These are phyloP conservation scores for Hortaea sp. DNA, from an alignment of 2,329 filamentous ascomycete species.

Conservation along the genomic window DNA sequence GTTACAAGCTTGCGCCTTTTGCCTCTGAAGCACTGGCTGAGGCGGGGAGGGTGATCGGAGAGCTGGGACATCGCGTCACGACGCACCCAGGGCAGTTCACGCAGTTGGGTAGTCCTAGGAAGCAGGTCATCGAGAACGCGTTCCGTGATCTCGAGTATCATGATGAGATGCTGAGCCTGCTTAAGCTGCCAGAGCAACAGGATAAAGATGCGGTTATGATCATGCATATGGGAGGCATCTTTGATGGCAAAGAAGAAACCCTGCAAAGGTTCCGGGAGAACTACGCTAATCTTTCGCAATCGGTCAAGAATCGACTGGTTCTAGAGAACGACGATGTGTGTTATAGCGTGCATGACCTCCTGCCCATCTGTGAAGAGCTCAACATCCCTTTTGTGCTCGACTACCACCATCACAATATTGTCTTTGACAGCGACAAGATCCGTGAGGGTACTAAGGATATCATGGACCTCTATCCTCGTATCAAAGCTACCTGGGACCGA, in stretches of 20 bases:
- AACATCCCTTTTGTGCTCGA: conserved; percentile 88
- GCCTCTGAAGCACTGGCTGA: conserved; percentile 68
- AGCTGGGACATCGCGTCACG: conserved; percentile 74
- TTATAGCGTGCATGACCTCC: conserved; percentile 83
- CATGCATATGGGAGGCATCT: conserved; percentile 82
- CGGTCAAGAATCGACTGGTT: conserved; percentile 71
- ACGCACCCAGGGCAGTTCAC: conserved; percentile 91
- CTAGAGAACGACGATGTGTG: conserved; percentile 91
- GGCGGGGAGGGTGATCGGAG: conserved; percentile 63
- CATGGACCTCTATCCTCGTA: conserved; percentile 61
- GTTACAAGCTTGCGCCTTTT: conserved; percentile 76
- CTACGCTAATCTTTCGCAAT: conserved; percentile 55
- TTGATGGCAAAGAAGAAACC: conserved; percentile 74
- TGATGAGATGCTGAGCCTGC: conserved; percentile 67
- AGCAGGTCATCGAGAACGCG: conserved; percentile 64
- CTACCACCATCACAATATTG: conserved; percentile 91
- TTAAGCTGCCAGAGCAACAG: conserved; percentile 66
- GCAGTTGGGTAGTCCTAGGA: conserved; percentile 74
- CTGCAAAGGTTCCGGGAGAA: conserved; percentile 68
- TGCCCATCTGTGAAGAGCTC: conserved; percentile 86
- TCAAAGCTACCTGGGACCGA: conserved; percentile 70
- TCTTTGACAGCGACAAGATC: conserved; percentile 63
- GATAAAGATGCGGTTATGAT: conserved; percentile 89
- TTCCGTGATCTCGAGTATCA: conserved; percentile 81
- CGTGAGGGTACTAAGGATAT: conserved; percentile 82